Conservation (phyloP, 192 early-diverging fungal genomes). For the Rhizophagus sp. region DNA sequence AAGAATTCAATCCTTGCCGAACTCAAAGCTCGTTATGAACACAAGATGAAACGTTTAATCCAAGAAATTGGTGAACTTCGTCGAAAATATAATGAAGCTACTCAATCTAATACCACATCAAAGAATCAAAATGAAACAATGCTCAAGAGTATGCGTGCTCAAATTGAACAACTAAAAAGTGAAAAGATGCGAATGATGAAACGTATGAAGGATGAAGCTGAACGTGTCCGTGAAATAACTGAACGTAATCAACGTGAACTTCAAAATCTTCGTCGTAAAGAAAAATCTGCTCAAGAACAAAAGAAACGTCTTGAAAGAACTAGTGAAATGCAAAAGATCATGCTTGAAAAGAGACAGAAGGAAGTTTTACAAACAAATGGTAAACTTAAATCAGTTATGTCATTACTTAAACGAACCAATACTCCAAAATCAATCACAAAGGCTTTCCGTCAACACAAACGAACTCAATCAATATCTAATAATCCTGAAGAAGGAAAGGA, state of each 20-base stretch:
- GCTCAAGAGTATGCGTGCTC: constrained; percentile 61
- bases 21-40: constrained; percentile 54
- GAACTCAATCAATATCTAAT: not conserved
- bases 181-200: constrained; percentile 79
- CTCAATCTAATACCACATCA: constrained; percentile 46
- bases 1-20: constrained; percentile 41
- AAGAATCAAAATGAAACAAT: constrained; percentile 60
- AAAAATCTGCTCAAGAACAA: constrained; percentile 50
- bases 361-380: too few species aligned
- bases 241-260: constrained; percentile 58
- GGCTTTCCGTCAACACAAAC: constrained; percentile 33
- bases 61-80: constrained; percentile 53
- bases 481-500: constrained; percentile 23
- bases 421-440: constrained; percentile 48
- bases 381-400: constrained; percentile 51
- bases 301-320: constrained; percentile 56
- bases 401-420: constrained; percentile 53
- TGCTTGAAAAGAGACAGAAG: constrained; percentile 59
- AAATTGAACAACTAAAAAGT: constrained; percentile 68
- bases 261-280: constrained; percentile 56
- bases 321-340: constrained; percentile 52
- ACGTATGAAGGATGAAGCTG: constrained; percentile 70
- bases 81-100: constrained; percentile 58
- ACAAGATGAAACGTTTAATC: constrained; percentile 58
- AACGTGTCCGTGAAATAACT: too few species aligned